A percentile compares a stretch with the other conserved stretches of the same genome.
Evolutionary conservation across 768 basidiomycete genomes (phyloP).

Genomic region (Amanita rubescens): DNA sequence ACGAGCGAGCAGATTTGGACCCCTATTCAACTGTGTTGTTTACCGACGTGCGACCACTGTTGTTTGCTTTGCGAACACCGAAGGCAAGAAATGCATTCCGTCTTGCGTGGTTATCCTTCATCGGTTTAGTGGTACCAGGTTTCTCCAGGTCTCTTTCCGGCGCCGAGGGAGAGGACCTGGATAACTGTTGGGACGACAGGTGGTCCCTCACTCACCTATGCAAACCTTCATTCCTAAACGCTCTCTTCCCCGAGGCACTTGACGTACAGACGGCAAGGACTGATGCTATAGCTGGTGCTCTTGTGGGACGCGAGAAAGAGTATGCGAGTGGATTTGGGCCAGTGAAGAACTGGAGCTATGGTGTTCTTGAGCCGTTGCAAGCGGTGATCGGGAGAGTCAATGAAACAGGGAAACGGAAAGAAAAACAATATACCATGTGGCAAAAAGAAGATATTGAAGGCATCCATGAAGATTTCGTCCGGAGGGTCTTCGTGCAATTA

Average conservation of each 20-base stretch:
- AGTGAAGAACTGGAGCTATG: slow-evolving; percentile 57
- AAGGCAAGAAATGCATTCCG: slow-evolving; percentile 52
- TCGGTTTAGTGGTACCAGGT: slow-evolving; percentile 69
- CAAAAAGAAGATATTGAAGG: slow-evolving; percentile 39
- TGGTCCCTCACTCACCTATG: slow-evolving; percentile 50
- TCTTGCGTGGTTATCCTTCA: slow-evolving; percentile 59
- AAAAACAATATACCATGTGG: slow-evolving; percentile 25
- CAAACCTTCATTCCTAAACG: slow-evolving; percentile 35
- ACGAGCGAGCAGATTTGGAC: slow-evolving; percentile 45
- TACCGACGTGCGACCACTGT: slow-evolving; percentile 55
- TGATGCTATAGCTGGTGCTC: slow-evolving; percentile 57
- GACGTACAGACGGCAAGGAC: slow-evolving; percentile 30
- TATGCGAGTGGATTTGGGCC: slow-evolving; percentile 59
- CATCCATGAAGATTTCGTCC: slow-evolving; percentile 43
- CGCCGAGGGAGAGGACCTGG: slow-evolving; percentile 4
- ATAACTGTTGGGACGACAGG: slow-evolving; percentile 54
- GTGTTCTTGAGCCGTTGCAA: slow-evolving; percentile 51
- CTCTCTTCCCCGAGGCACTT: slow-evolving; percentile 42
- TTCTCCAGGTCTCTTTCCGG: slow-evolving; percentile 36
- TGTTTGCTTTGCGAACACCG: slow-evolving; percentile 40
- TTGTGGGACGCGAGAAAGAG: slow-evolving; percentile 60
- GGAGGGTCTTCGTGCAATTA: slow-evolving; percentile 53
- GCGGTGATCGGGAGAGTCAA: slow-evolving; percentile 15
- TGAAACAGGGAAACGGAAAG: slow-evolving; percentile 20
- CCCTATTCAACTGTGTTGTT: slow-evolving; percentile 72